A percentile compares a stretch with the other conserved stretches of the same genome.
Evolutionary conservation across 306 rosid species (phyloP).

Genomic region (Hippophae gyantsensis): DNA sequence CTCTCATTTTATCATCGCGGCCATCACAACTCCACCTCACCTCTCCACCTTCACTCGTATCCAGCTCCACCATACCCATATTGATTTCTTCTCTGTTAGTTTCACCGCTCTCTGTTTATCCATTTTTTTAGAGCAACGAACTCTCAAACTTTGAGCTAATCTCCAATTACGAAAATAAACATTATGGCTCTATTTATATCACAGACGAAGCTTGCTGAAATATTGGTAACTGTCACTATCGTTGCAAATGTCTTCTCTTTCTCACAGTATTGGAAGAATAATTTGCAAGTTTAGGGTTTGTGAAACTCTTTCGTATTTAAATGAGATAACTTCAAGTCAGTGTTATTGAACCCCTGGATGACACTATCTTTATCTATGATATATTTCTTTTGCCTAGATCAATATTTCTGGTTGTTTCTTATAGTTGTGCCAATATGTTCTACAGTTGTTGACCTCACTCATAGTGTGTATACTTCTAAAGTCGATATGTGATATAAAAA

Average conservation of each 20-base stretch:
- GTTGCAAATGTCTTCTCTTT: no score
- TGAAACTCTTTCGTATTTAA: constrained; percentile 29
- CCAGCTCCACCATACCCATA: not conserved
- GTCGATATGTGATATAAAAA: constrained; percentile 58
- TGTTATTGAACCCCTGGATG: constrained; percentile 33
- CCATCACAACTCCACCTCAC: not conserved
- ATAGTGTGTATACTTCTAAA: constrained; percentile 58
- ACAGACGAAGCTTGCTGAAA: no score
- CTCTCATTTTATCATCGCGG: not conserved
- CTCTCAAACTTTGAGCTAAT: no score
- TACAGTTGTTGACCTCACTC: constrained; percentile 33
- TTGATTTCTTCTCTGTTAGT: no score
- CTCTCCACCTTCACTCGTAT: not conserved
- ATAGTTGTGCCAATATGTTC: constrained; percentile 50
- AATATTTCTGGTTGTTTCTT: constrained; percentile 27
- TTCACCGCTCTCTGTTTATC: no score
- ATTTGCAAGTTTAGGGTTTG: constrained; percentile 30
- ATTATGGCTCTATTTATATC: no score
- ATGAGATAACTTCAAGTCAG: constrained; percentile 42
- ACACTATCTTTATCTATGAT: constrained; percentile 20
- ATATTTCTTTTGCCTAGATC: constrained; percentile 32
- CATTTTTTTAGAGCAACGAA: no score
- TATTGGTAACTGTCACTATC: no score
- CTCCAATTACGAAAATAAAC: no score
- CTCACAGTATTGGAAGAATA: constrained; percentile 15